phyloP scores from a whole-genome alignment of 2,329 filamentous ascomycete species.

The Neopestalotiopsis sp. region DNA sequence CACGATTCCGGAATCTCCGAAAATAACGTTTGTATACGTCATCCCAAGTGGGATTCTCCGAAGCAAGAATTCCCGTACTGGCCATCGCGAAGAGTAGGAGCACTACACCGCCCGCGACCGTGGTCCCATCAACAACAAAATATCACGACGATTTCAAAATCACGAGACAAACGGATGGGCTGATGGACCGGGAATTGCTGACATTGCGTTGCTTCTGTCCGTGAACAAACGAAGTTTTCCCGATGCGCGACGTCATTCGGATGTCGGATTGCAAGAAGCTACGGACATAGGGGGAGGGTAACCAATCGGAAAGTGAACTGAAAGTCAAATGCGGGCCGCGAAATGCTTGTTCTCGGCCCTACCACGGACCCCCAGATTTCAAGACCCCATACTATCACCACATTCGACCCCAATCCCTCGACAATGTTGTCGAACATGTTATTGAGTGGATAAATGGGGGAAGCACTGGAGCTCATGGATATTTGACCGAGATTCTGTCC shows the following conservation, averaged over 20 bases:
- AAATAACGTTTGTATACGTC: neutral
- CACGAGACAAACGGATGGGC: neutral
- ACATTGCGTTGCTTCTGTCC: neutral
- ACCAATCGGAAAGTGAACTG: neutral
- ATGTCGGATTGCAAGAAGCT: neutral
- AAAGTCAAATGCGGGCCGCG: neutral
- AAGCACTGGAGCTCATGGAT: neutral
- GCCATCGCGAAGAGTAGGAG: neutral
- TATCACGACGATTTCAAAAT: neutral
- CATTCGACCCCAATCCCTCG: neutral
- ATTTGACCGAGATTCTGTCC: slow-evolving; percentile 2
- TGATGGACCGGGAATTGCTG: neutral
- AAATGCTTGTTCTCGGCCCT: neutral
- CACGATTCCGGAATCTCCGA: neutral
- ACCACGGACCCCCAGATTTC: slow-evolving; percentile 1
- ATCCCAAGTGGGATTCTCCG: neutral
- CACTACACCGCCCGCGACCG: neutral
- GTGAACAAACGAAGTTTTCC: neutral
- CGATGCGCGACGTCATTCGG: neutral
- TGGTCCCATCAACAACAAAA: neutral
- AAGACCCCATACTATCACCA: neutral
- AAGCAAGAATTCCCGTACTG: neutral
- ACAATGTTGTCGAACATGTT: neutral
- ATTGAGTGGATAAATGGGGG: neutral
- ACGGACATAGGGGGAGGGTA: neutral